These are phyloP conservation scores for Kingdonia uniflora DNA, from an alignment of 164 flowering plant genomes.

Conservation along the genomic window DNA sequence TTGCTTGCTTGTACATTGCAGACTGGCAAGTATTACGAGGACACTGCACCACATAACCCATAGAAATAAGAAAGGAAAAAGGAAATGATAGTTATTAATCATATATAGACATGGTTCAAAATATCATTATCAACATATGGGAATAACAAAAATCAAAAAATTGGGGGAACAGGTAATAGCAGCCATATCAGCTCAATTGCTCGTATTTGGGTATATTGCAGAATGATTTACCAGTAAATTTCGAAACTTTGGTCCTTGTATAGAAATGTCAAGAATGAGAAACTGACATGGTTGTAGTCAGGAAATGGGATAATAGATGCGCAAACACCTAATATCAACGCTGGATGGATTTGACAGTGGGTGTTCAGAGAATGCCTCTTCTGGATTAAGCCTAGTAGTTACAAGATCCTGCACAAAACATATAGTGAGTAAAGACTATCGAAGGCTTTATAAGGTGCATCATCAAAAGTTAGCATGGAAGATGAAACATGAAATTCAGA, in stretches of 20 bases:
- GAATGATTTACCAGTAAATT: too few relatives aligned
- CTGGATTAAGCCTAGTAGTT: conserved; percentile 58
- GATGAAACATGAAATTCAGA: too few relatives aligned
- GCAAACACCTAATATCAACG: conserved; percentile 93
- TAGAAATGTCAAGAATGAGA: not conserved
- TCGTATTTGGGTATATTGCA: too few relatives aligned
- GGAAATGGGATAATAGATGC: conserved; percentile 99
- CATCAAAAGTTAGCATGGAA: too few relatives aligned
- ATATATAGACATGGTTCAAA: too few relatives aligned
- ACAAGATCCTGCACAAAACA: conserved; percentile 62
- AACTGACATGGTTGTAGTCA: conserved; percentile 85
- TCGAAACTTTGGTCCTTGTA: too few relatives aligned
- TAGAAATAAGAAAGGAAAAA: not conserved
- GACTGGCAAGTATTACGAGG: conserved; percentile 99
- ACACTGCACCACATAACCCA: conserved; percentile 38
- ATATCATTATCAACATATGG: too few relatives aligned
- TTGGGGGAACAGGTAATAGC: too few relatives aligned
- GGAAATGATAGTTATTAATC: too few relatives aligned
- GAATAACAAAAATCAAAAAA: not conserved
- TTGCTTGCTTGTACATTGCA: conserved; percentile 99
- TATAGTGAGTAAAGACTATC: too few relatives aligned
- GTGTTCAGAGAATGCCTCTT: conserved; percentile 81
- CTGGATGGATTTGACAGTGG: conserved; percentile 97
- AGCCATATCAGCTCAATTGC: too few relatives aligned
- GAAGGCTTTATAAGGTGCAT: too few relatives aligned